These are phyloP conservation scores for Pistacia atlantica DNA, from an alignment of 345 rosid species.

Conservation along the genomic window DNA sequence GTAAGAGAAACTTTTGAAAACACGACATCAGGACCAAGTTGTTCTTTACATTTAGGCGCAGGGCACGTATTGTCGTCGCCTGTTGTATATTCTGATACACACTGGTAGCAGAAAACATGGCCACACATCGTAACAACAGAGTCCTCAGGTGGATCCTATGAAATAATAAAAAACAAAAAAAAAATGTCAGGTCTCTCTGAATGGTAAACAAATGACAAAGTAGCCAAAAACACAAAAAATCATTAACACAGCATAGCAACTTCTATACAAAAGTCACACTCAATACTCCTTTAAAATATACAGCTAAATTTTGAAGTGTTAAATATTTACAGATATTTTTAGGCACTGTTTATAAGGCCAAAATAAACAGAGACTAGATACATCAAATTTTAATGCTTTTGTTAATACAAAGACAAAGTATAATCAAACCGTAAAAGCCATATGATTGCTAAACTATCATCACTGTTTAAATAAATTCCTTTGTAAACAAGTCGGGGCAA, in stretches of 20 bases:
- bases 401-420: neutral
- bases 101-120: slow-evolving; percentile 89
- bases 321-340: neutral
- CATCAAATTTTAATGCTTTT: neutral
- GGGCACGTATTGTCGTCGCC: slow-evolving; percentile 91
- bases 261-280: neutral
- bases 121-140: slow-evolving; percentile 85
- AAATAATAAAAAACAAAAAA: slow-evolving; percentile 25
- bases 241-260: neutral
- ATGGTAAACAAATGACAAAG: neutral
- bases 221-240: neutral
- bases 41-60: slow-evolving; percentile 62
- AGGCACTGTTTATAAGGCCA: neutral
- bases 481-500: neutral
- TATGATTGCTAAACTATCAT: neutral
- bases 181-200: slow-evolving; percentile 10
- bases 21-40: slow-evolving; percentile 68
- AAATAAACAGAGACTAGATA: neutral
- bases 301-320: neutral
- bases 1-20: slow-evolving; percentile 76
- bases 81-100: slow-evolving; percentile 72
- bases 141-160: slow-evolving; percentile 93
- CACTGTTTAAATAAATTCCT: neutral
- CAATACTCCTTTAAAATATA: neutral
- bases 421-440: neutral